Base-by-base conservation (phyloP, 2,329 filamentous ascomycete species). In the Arthrobotrys pseudoclavata region DNA sequence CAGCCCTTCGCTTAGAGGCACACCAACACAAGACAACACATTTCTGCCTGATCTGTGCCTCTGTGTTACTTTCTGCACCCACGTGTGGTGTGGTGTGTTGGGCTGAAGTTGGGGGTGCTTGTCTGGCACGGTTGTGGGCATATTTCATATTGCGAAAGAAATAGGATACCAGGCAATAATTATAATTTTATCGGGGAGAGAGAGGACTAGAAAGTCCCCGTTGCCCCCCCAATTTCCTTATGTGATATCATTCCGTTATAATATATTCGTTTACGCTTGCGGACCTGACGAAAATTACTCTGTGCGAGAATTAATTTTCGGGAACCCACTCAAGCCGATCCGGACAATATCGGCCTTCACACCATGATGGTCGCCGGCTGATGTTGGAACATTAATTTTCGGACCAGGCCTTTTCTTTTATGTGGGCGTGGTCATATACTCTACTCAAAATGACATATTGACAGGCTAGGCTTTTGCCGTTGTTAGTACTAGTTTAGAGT, bases 281-380 rank as follows among this genome's bases (percentile, higher is more conserved):
- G 18, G 31, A 12, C 2, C 18, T 2, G 7, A 9, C 31, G 20
- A 60, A 66, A 50, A 40, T 26, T 22, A 52, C 29, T 50, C n/a
- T 40, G 5, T n/a, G 37, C 1, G 42, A 45, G 42, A 50, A 50
- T 50, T 24, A 52, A 26, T 63, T 29, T 13, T 42, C 31, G 48
- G 47, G 31, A 22, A 24, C n/a, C 4, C 45, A 7, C 20, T 67
- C 34, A 60, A 62, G 45, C 68, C 47, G 68, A 64, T 71, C 68
- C 55, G 57, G 68, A 34, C 68, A 60, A 42, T 60, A 42, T 60
- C 52, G 12, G 29, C 18, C 48, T 26, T 29, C 34, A 55, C 29
- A 42, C 69, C 26, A 40, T 61, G 69, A 31, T 47, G 64, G 57
- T 64, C 71, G 55, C 71, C 71, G 71, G 55, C 63, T 48, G 64